Base-by-base conservation (phyloP, 2,329 filamentous ascomycete genomes). In the Sclerotinia minor region DNA sequence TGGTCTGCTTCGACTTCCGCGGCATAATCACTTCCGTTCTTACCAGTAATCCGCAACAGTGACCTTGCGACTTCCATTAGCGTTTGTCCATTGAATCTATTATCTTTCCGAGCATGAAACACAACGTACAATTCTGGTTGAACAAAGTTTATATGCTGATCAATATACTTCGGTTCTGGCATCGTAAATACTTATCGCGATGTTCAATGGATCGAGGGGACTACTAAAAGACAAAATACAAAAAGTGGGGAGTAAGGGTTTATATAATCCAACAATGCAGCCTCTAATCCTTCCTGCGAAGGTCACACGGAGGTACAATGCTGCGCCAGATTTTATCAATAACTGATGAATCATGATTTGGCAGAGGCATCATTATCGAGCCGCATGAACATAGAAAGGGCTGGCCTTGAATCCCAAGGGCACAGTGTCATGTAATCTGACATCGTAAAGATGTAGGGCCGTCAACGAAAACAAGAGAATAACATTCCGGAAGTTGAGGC, bases 1-100 rank as follows among this genome's bases (percentile, higher is more conserved):
- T 54, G 61, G n/a, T 63, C 44, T 21, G 29, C n/a, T 52, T 63
- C 65, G 45, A 61, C 47, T 53, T 45, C 44, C 26, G 35, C 13
- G 29, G 44, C 35, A 67, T 44, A 52, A 53, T 45, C 19, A n/a
- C 44, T 29, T 19, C 24, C 7, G 35, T 45, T 35, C 13, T 32
- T 64, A 50, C 29, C 29, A 24, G 44, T 54, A 44, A 35, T 24
- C 26, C 54, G n/a, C 17, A 24, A 45, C 5, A 17, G 49, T 54
- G 61, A 44, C 61, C 61, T 64, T 44, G 15, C 24, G 17, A 29
- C 35, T 32, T 64, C 49, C 5, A 29, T 64, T 6, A 64, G 61
- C 13, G 7, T 17, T 11, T 11, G 24, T 45, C 19, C 13, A 19
- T 24, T 24, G 17, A 2, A 15, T 2, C 19, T 24, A 3, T 19